Evolutionary conservation across 1,284 basidiomycete genomes (phyloP).

Genomic region (Sparassis latifolia): DNA sequence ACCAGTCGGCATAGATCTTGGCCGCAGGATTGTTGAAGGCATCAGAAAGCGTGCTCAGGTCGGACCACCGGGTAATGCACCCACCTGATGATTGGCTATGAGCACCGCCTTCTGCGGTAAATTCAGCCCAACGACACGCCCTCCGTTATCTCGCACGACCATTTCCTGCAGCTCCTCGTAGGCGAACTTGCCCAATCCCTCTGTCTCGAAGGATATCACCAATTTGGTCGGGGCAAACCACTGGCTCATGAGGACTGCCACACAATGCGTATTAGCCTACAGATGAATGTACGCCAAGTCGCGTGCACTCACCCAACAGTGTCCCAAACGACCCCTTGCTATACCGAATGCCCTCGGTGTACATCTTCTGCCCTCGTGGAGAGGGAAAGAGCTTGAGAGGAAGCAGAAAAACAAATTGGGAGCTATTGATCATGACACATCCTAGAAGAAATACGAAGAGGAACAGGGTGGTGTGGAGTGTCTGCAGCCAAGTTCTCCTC

Average conservation of each 20-base stretch:
- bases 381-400: slow-evolving; percentile 58
- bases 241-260: slow-evolving; percentile 67
- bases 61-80: slow-evolving; percentile 9
- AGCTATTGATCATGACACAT: slow-evolving; percentile 61
- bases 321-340: slow-evolving; percentile 80
- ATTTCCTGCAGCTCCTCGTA: slow-evolving; percentile 48
- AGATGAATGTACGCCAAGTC: not conserved
- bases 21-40: not conserved
- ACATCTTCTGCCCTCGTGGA: slow-evolving; percentile 41
- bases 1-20: slow-evolving; percentile 88
- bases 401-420: slow-evolving; percentile 65
- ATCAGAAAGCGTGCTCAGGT: not conserved
- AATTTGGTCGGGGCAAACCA: slow-evolving; percentile 79
- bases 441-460: slow-evolving; percentile 59
- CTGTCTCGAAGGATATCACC: slow-evolving; percentile 66
- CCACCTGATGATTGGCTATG: slow-evolving; percentile 78
- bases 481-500: slow-evolving; percentile 46
- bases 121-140: slow-evolving; percentile 54
- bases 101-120: slow-evolving; percentile 75
- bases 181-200: slow-evolving; percentile 57
- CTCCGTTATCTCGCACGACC: slow-evolving; percentile 50
- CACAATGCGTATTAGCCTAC: not conserved
- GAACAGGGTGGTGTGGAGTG: slow-evolving; percentile 47
- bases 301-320: slow-evolving; percentile 53
- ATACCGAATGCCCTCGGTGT: slow-evolving; percentile 65